phyloP scores from a whole-genome alignment of 495 filamentous ascomycete species.

The Neurospora sp. region DNA sequence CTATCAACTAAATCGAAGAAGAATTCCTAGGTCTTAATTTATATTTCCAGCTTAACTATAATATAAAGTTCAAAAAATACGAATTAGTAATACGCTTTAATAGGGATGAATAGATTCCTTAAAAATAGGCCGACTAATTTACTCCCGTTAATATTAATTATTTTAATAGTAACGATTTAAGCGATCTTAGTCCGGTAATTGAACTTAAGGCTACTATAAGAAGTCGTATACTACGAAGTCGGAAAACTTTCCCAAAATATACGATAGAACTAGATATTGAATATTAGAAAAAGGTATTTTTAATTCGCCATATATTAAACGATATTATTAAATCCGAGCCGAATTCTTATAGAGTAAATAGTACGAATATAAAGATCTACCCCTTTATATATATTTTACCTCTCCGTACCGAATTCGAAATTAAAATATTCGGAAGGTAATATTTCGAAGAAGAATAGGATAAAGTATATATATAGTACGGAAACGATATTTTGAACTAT shows the following conservation, averaged over 20 bases:
- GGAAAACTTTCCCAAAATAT: background rate
- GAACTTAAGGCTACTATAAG: no score
- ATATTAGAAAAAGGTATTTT: background rate
- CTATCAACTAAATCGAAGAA: no score
- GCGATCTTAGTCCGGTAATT: no score
- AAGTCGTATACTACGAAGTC: background rate
- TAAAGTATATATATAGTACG: background rate
- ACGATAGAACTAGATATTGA: background rate
- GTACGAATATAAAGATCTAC: background rate
- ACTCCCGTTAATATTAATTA: background rate
- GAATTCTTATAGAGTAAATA: background rate
- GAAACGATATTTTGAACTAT: background rate
- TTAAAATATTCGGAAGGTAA: background rate
- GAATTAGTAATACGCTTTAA: no score
- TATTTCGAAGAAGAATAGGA: background rate
- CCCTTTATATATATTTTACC: background rate
- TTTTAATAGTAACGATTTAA: no score
- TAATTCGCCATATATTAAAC: background rate
- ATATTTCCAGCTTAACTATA: no score
- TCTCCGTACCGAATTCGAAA: background rate
- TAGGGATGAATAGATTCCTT: no score
- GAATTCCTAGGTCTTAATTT: no score
- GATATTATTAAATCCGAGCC: background rate
- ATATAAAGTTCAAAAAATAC: no score
- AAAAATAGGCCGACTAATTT: no score